Percentiles rank a stretch among this genome's conserved stretches.
These are phyloP conservation scores for Mucor racemosus DNA, from an alignment of 371 early-diverging fungal species.

Conservation along the genomic window DNA sequence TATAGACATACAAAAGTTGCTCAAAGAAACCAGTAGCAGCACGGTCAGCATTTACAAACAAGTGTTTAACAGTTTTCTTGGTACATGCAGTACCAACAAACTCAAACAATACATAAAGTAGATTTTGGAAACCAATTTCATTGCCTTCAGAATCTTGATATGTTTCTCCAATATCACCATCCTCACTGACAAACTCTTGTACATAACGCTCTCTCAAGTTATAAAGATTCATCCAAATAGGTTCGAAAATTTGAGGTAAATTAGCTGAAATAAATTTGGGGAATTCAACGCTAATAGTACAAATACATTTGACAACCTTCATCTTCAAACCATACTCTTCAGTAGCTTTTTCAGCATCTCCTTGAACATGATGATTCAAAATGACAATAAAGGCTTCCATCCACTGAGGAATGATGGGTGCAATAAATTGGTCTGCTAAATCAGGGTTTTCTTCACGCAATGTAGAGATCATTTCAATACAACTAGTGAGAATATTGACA, in stretches of 20 bases:
- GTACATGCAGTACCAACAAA: slow-evolving; percentile 64
- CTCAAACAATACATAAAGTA: slow-evolving; percentile 76
- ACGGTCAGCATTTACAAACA: slow-evolving; percentile 49
- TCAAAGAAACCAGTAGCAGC: slow-evolving; percentile 57
- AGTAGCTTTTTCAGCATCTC: slow-evolving; percentile 48
- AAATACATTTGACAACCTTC: slow-evolving; percentile 74
- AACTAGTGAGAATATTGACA: slow-evolving; percentile 80
- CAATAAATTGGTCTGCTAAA: slow-evolving; percentile 69
- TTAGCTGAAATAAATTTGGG: slow-evolving; percentile 60
- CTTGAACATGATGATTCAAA: slow-evolving; percentile 61
- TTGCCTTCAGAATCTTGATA: slow-evolving; percentile 83
- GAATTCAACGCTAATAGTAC: slow-evolving; percentile 63
- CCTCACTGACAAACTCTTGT: slow-evolving; percentile 61
- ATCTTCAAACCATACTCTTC: slow-evolving; percentile 73
- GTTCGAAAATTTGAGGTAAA: slow-evolving; percentile 59
- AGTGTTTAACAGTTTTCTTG: slow-evolving; percentile 53
- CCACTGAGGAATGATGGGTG: slow-evolving; percentile 83
- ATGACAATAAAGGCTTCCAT: slow-evolving; percentile 69
- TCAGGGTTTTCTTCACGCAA: slow-evolving; percentile 78
- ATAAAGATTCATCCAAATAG: slow-evolving; percentile 70
- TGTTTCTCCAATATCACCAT: slow-evolving; percentile 53
- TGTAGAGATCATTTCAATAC: slow-evolving; percentile 80
- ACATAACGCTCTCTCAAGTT: slow-evolving; percentile 62
- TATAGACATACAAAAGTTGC: slow-evolving; percentile 63
- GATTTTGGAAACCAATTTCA: slow-evolving; percentile 69